phyloP scores from a whole-genome alignment of 2,329 filamentous ascomycete genomes.

The Epichloe gansuensis region DNA sequence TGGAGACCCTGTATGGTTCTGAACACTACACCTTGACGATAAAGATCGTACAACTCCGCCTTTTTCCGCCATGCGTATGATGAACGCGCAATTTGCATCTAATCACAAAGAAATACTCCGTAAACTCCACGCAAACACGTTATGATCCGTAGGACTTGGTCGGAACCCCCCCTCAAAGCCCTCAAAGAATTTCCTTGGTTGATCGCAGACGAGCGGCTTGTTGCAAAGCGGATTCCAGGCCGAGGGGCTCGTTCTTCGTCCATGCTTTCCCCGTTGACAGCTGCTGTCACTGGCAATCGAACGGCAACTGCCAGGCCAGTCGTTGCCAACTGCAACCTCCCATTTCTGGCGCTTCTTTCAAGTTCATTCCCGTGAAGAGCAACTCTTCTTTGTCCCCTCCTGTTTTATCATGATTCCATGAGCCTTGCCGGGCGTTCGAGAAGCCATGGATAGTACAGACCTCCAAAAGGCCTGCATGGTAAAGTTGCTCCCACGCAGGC shows the following conservation, averaged over 20 bases:
- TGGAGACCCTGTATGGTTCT: too few relatives aligned
- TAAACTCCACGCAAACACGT: too few relatives aligned
- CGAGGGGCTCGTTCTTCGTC: neutral
- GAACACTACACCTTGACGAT: too few relatives aligned
- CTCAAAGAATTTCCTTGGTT: neutral
- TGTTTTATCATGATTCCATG: too few relatives aligned
- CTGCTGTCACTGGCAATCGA: neutral
- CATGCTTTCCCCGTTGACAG: neutral
- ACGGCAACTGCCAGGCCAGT: neutral
- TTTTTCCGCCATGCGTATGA: too few relatives aligned
- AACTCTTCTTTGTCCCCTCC: too few relatives aligned
- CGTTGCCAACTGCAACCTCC: neutral
- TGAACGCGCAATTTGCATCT: too few relatives aligned
- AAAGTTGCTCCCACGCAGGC: neutral
- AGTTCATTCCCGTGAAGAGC: too few relatives aligned
- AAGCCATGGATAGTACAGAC: neutral
- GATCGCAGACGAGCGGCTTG: neutral
- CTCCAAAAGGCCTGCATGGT: conserved; percentile 6
- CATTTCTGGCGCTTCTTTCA: neutral
- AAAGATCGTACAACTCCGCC: too few relatives aligned
- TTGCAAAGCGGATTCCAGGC: neutral
- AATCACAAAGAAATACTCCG: too few relatives aligned
- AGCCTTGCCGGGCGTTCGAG: conserved; percentile 5
- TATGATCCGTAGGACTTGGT: too few relatives aligned
- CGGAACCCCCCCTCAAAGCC: too few relatives aligned